A percentile compares a stretch with the other conserved stretches of the same genome.
Evolutionary conservation across 305 asterid genomes (phyloP).

Genomic region (Solanum hybrid): DNA sequence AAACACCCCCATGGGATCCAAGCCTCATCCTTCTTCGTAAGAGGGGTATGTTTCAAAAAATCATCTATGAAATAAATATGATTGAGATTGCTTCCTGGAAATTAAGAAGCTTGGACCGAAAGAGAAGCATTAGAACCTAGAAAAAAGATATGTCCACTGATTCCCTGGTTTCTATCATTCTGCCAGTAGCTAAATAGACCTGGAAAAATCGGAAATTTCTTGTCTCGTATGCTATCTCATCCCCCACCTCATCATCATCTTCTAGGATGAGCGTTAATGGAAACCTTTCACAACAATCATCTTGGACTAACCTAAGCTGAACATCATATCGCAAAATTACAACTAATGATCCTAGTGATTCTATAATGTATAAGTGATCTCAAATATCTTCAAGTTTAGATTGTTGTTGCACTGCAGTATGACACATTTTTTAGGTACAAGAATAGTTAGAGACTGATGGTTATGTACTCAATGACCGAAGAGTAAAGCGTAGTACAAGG

Average conservation of each 20-base stretch:
- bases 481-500: not conserved
- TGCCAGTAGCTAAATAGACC: not conserved
- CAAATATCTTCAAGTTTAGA: not conserved
- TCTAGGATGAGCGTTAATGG: not conserved
- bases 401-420: not conserved
- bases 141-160: not conserved
- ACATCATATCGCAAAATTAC: not conserved
- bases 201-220: not conserved
- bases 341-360: not conserved
- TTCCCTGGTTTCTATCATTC: not conserved
- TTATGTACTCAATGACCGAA: not conserved
- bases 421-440: not conserved
- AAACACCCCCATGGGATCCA: not conserved
- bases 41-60: not conserved
- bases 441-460: not conserved
- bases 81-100: not conserved
- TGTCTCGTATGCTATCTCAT: not conserved
- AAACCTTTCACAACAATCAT: not conserved
- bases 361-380: not conserved
- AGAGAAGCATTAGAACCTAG: not conserved
- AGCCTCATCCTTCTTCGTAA: not conserved
- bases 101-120: not conserved
- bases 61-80: too few species aligned
- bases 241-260: not conserved
- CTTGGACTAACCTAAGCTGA: not conserved